Conservation (phyloP, 164 flowering plant genomes). For the Echeveria elegans region DNA sequence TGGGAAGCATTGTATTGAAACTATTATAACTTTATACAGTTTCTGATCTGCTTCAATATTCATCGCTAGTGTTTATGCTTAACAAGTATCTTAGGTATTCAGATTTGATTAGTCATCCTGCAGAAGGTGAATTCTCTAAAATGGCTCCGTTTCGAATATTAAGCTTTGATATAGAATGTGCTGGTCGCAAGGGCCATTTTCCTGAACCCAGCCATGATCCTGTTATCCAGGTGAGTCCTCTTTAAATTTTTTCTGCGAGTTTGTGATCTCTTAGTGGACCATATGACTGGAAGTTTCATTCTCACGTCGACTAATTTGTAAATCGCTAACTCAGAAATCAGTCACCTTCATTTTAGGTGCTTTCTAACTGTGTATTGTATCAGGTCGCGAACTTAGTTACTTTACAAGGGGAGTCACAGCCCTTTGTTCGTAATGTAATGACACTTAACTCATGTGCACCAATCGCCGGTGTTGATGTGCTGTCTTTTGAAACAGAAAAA, state of each 20-base stretch:
- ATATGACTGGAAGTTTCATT: too few species aligned
- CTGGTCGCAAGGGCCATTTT: slow-evolving; percentile 96
- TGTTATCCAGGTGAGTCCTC: slow-evolving; percentile 74
- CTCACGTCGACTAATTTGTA: too few species aligned
- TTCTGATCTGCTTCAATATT: background rate
- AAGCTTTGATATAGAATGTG: slow-evolving; percentile 99
- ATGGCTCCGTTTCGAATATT: slow-evolving; percentile 98
- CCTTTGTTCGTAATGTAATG: slow-evolving; percentile 92
- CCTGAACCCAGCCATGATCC: slow-evolving; percentile 97
- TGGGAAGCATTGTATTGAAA: background rate
- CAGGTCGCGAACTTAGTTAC: slow-evolving; percentile 96
- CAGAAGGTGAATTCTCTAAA: slow-evolving; percentile 82
- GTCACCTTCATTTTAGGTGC: too few species aligned
- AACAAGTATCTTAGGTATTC: slow-evolving; percentile 42
- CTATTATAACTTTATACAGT: background rate
- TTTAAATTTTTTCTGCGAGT: too few species aligned
- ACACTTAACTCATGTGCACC: slow-evolving; percentile 92
- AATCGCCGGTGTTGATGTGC: slow-evolving; percentile 92
- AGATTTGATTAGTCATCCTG: slow-evolving; percentile 77
- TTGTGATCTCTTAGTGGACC: background rate
- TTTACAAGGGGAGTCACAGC: slow-evolving; percentile 77
- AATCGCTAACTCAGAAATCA: too few species aligned
- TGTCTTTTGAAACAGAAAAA: slow-evolving; percentile 85
- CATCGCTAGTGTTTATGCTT: slow-evolving; percentile 20
- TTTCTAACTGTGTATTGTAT: slow-evolving; percentile 8